These are phyloP conservation scores for Huntiella decipiens DNA, from an alignment of 2,329 filamentous ascomycete genomes.

Conservation along the genomic window DNA sequence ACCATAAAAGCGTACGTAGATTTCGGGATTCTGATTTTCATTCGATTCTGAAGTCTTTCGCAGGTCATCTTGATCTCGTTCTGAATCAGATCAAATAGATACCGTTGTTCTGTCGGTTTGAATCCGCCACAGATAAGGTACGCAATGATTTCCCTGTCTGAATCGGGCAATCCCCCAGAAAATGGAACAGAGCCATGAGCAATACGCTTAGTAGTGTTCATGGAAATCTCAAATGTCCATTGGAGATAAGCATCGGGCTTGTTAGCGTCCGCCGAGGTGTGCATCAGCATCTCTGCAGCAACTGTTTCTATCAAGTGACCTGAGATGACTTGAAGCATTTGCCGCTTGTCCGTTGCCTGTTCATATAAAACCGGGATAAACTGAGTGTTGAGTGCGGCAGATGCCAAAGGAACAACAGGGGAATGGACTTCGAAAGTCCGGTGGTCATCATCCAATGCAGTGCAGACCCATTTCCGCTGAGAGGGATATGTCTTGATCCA, in stretches of 20 bases:
- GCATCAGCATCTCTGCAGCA: slow-evolving; percentile 31
- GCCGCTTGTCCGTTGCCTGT: slow-evolving; percentile 26
- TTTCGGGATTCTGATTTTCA: slow-evolving; percentile 40
- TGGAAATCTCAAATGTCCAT: slow-evolving; percentile 31
- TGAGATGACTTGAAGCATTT: slow-evolving; percentile 30
- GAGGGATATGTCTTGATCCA: slow-evolving; percentile 51
- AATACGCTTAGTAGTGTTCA: slow-evolving; percentile 20
- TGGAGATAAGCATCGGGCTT: slow-evolving; percentile 28
- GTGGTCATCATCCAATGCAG: slow-evolving; percentile 28
- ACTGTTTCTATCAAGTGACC: slow-evolving; percentile 31
- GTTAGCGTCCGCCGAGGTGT: slow-evolving; percentile 25
- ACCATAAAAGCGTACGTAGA: slow-evolving; percentile 49
- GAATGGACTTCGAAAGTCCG: slow-evolving; percentile 47
- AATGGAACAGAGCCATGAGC: slow-evolving; percentile 23
- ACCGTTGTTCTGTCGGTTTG: slow-evolving; percentile 26
- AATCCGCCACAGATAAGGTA: slow-evolving; percentile 44
- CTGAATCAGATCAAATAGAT: slow-evolving; percentile 29
- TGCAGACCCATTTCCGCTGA: slow-evolving; percentile 47
- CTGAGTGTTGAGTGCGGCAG: slow-evolving; percentile 44
- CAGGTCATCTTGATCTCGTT: slow-evolving; percentile 32
- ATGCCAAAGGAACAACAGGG: slow-evolving; percentile 25
- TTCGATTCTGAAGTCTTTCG: slow-evolving; percentile 31
- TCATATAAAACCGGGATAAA: slow-evolving; percentile 50
- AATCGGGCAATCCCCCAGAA: slow-evolving; percentile 30
- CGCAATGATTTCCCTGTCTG: slow-evolving; percentile 30